Conservation (phyloP, 2,329 filamentous ascomycete genomes). For the Venturiaceae sp. region DNA sequence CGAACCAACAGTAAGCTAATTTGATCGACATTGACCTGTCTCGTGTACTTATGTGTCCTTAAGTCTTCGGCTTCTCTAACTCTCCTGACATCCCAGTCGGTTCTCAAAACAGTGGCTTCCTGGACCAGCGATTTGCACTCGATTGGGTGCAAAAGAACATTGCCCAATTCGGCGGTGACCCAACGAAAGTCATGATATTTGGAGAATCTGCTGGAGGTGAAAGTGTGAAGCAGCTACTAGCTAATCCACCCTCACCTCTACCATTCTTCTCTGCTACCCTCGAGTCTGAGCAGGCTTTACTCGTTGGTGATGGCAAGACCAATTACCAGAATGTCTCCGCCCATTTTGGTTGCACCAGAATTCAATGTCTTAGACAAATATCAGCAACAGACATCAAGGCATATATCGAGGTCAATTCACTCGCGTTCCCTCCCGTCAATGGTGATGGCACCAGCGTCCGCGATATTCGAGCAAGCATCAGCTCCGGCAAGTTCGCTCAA, state of each 20-base stretch:
- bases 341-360: background rate
- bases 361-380: constrained; percentile 5
- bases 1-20: constrained; percentile 15
- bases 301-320: background rate
- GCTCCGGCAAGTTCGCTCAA: constrained; percentile 4
- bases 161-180: constrained; percentile 25
- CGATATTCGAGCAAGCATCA: background rate
- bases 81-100: constrained; percentile 23
- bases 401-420: constrained; percentile 1
- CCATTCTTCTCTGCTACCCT: constrained; percentile 24
- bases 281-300: constrained; percentile 8
- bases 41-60: no score
- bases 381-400: constrained; percentile 8
- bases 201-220: constrained; percentile 17
- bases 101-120: constrained; percentile 24
- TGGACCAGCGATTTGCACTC: constrained; percentile 25
- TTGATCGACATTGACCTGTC: background rate
- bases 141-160: constrained; percentile 29
- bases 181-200: constrained; percentile 20
- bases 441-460: constrained; percentile 6
- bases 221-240: constrained; percentile 21
- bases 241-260: constrained; percentile 17
- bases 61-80: constrained; percentile 32
- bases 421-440: constrained; percentile 6
- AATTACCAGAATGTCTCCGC: background rate